These are phyloP conservation scores for Taphrina pruni DNA, from an alignment of 1,139 yeast genomes.

Conservation along the genomic window DNA sequence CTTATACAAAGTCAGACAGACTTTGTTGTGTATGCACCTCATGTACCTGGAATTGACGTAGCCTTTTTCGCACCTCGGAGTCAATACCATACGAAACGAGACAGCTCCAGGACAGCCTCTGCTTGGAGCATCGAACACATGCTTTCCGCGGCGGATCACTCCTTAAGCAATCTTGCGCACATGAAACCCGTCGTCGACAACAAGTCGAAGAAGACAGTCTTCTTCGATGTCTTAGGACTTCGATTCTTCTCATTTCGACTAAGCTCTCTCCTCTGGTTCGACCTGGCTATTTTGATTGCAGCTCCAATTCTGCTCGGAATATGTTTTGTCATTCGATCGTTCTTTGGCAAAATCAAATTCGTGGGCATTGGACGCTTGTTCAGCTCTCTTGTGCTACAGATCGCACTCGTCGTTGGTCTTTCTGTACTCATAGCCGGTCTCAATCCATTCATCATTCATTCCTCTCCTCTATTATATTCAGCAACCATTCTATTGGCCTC, in stretches of 20 bases:
- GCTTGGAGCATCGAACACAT: conserved; percentile 46
- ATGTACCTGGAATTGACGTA: conserved; percentile 77
- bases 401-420: conserved; percentile 45
- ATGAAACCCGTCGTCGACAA: conserved; percentile 41
- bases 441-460: conserved; percentile 46
- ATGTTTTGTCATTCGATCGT: conserved; percentile 36
- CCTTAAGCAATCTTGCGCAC: conserved; percentile 46
- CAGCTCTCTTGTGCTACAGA: conserved; percentile 42
- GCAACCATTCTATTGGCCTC: conserved; percentile 45
- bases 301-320: conserved; percentile 45
- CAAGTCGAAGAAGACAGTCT: conserved; percentile 45
- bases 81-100: conserved; percentile 78
- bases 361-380: conserved; percentile 45
- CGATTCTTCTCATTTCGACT: conserved; percentile 40
- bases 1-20: conserved; percentile 83
- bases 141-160: conserved; percentile 45
- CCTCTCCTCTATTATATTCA: conserved; percentile 44
- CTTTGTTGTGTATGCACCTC: conserved; percentile 66
- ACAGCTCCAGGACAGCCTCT: conserved; percentile 68
- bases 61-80: conserved; percentile 79
- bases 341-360: conserved; percentile 51
- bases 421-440: conserved; percentile 43
- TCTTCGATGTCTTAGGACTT: conserved; percentile 43
- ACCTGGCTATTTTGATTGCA: conserved; percentile 45
- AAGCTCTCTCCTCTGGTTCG: conserved; percentile 43